phyloP scores from a whole-genome alignment of 1,284 basidiomycete genomes.

The Ganoderma sp. region DNA sequence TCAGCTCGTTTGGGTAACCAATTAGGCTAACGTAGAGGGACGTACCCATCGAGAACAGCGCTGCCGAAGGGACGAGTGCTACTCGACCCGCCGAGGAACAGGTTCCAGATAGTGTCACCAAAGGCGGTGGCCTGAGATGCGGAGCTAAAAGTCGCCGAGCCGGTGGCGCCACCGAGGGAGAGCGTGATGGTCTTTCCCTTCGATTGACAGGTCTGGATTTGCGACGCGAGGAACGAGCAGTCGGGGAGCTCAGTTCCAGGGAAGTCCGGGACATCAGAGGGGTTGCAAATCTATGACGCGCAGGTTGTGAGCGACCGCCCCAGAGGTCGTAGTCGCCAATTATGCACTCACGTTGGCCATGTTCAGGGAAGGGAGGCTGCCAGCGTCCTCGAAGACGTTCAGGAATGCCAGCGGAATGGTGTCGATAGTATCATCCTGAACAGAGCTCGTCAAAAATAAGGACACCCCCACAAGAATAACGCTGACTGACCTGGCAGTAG shows the following conservation, averaged over 20 bases:
- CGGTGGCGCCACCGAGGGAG: constrained; percentile 67
- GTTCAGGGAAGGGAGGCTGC: constrained; percentile 62
- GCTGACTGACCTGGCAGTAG: constrained; percentile 52
- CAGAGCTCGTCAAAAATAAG: not conserved
- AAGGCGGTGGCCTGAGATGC: constrained; percentile 58
- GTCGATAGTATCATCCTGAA: constrained; percentile 55
- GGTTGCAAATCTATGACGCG: constrained; percentile 54
- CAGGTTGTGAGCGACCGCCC: constrained; percentile 4
- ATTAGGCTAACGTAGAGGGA: constrained; percentile 2
- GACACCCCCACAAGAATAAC: not conserved
- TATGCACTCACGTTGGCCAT: constrained; percentile 58
- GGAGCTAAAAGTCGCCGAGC: constrained; percentile 56
- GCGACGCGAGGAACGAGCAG: constrained; percentile 58
- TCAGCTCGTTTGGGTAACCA: not conserved
- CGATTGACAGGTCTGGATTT: constrained; percentile 65
- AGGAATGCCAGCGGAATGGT: constrained; percentile 66
- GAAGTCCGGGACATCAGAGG: constrained; percentile 49
- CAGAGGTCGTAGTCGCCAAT: not conserved
- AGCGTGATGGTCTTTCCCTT: constrained; percentile 71
- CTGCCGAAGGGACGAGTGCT: constrained; percentile 63
- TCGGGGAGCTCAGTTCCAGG: constrained; percentile 61
- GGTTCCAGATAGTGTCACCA: constrained; percentile 66
- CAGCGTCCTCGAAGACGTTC: constrained; percentile 59
- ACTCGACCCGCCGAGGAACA: constrained; percentile 66
- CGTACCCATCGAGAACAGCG: constrained; percentile 69